These are phyloP conservation scores for Neurospora intermedia DNA, from an alignment of 495 filamentous ascomycete species.

Conservation along the genomic window DNA sequence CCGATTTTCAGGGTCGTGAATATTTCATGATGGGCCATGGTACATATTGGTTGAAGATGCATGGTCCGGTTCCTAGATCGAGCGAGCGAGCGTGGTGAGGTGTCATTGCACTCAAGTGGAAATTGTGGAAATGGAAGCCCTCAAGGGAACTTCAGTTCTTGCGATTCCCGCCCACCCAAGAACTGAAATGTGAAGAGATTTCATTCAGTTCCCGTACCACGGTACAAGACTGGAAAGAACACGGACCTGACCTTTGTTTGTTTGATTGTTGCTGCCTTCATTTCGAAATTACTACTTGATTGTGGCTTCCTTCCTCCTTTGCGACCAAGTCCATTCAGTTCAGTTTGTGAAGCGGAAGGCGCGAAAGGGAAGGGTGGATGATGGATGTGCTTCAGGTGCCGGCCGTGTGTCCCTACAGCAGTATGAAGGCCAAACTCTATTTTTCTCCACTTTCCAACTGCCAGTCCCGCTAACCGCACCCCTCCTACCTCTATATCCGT, in stretches of 20 bases:
- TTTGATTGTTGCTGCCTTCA: background rate
- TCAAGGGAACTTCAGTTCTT: too few species aligned
- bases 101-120: background rate
- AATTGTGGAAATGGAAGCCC: background rate
- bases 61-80: background rate
- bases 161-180: too few species aligned
- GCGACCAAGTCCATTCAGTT: background rate
- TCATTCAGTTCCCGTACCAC: background rate
- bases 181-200: background rate
- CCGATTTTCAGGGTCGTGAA: background rate
- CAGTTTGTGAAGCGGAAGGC: background rate
- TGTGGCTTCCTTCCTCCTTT: background rate
- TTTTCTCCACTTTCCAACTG: too few species aligned
- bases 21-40: background rate
- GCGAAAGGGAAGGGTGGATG: background rate
- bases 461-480: too few species aligned
- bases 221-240: background rate
- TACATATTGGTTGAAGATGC: background rate
- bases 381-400: background rate
- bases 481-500: too few species aligned
- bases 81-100: background rate
- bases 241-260: background rate
- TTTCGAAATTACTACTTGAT: background rate
- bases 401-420: conserved; percentile 2
- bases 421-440: too few species aligned